Evolutionary conservation across 2,329 filamentous ascomycete genomes (phyloP).

Genomic region (Ophiostoma piceae): DNA sequence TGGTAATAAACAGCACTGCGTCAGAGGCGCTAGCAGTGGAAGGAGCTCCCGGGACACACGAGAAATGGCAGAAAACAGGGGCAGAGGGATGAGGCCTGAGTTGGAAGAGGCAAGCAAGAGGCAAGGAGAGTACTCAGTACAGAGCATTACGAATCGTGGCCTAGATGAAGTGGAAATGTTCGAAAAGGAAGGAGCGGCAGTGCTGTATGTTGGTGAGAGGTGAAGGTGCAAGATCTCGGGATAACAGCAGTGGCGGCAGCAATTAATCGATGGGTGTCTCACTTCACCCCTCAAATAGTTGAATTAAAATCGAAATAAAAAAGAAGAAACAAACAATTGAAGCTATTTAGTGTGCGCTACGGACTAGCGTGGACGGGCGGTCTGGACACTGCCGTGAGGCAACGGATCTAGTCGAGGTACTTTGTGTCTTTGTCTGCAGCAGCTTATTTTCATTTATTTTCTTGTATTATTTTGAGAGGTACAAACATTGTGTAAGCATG

Average conservation of each 20-base stretch:
- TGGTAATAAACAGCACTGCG: constrained; percentile 18
- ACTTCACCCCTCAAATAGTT: background rate
- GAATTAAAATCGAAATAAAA: background rate
- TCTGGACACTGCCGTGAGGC: constrained; percentile 23
- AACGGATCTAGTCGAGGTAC: constrained; percentile 8
- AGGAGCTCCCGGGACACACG: constrained; percentile 20
- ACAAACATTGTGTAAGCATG: background rate
- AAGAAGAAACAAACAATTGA: background rate
- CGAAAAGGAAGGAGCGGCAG: background rate
- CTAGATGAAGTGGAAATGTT: background rate
- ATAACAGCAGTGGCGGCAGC: background rate
- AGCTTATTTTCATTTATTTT: background rate
- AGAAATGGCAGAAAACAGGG: constrained; percentile 12
- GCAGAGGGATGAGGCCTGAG: background rate
- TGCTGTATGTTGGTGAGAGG: background rate
- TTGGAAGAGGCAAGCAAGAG: background rate
- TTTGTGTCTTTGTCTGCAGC: background rate
- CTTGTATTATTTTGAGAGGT: background rate
- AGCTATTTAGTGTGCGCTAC: constrained; percentile 18
- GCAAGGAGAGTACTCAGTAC: background rate
- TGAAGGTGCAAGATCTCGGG: background rate
- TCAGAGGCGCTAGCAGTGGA: constrained; percentile 22
- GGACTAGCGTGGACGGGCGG: constrained; percentile 24
- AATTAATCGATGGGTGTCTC: background rate
- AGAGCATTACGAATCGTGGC: background rate